Conservation (phyloP, 176 grass and related monocot genomes). For the Canna indica region DNA sequence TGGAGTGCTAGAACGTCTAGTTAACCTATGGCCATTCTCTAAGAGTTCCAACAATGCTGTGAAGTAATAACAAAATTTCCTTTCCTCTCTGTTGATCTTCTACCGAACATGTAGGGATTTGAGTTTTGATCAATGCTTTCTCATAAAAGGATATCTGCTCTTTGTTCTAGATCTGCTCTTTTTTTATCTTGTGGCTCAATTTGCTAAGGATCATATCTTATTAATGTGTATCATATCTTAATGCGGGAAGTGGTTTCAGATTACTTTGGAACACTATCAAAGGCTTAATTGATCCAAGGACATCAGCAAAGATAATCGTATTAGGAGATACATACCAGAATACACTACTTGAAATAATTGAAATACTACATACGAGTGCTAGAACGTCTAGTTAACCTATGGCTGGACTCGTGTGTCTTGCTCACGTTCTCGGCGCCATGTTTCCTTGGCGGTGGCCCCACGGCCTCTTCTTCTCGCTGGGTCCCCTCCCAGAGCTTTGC, state of each 20-base stretch:
- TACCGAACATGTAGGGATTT: background rate
- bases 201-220: no score
- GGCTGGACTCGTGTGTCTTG: no score
- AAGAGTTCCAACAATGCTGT: conserved; percentile 23
- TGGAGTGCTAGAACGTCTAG: conserved; percentile 38
- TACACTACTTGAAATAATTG: conserved; percentile 32
- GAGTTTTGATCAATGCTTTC: background rate
- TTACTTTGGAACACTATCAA: conserved; percentile 43
- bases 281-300: conserved; percentile 43
- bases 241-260: conserved; percentile 39
- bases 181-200: no score
- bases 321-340: conserved; percentile 32
- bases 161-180: no score
- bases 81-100: background rate
- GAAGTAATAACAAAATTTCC: background rate
- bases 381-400: conserved; percentile 53
- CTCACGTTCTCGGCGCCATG: no score
- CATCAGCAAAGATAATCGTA: conserved; percentile 39
- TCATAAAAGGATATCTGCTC: background rate
- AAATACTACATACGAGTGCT: conserved; percentile 27
- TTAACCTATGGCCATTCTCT: conserved; percentile 47
- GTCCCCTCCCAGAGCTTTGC: no score
- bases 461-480: no score
- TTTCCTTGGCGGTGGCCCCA: no score
- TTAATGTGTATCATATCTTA: no score